Percentiles rank a stretch among this genome's conserved stretches.
phyloP scores from a whole-genome alignment of 1,139 yeast species.

The Hanseniaspora uvarum region DNA sequence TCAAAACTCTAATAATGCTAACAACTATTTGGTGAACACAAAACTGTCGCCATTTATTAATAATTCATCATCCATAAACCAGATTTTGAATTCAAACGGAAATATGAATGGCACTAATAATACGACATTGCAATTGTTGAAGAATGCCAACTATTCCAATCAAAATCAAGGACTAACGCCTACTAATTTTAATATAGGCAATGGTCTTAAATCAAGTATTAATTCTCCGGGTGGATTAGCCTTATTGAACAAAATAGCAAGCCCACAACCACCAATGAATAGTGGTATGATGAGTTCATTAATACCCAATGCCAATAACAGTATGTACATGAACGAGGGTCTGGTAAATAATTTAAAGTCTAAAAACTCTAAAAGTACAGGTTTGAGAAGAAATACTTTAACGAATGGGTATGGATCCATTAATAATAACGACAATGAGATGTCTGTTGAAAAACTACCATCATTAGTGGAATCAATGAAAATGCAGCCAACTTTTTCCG shows the following conservation, averaged over 20 bases:
- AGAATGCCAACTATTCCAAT: constrained; percentile 8
- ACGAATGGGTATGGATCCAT: not conserved
- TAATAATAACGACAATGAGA: not conserved
- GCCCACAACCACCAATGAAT: constrained; percentile 15
- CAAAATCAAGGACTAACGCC: not conserved
- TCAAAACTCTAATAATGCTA: not conserved
- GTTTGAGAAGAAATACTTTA: not conserved
- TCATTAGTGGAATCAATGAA: constrained; percentile 9
- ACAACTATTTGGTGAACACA: not conserved
- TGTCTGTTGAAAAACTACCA: constrained; percentile 2
- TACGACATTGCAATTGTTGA: constrained; percentile 8
- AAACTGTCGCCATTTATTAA: constrained; percentile 12
- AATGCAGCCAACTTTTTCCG: constrained; percentile 17
- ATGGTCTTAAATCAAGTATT: not conserved
- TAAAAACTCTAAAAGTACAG: not conserved
- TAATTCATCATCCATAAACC: constrained; percentile 12
- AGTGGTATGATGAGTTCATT: constrained; percentile 2
- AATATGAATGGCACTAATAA: not conserved
- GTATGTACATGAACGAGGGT: not conserved
- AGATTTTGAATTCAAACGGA: constrained; percentile 6
- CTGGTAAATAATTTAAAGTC: not conserved
- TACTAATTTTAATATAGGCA: not conserved
- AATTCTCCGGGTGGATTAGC: constrained; percentile 16
- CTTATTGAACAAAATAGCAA: constrained; percentile 9
- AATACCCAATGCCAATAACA: not conserved